Base-by-base conservation (phyloP, 2,329 filamentous ascomycete species). In the Calonectria naviculata region DNA sequence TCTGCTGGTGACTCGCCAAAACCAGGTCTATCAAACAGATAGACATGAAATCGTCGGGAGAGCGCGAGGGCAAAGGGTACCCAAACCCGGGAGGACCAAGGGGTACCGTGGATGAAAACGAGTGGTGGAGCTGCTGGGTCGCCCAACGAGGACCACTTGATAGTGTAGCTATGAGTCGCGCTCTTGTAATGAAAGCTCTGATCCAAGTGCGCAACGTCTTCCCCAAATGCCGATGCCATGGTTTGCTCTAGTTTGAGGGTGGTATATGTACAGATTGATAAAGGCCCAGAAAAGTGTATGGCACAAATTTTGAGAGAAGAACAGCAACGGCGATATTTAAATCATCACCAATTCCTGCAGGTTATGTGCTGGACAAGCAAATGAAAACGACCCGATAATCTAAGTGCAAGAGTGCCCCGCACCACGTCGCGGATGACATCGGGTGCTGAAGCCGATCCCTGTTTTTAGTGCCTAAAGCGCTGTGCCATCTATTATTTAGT, bases 21-120 rank as follows among this genome's bases (percentile, higher is more conserved):
- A 0, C 85, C 85, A 4, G 85, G 84, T 15, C 85, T 82, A 67
- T 87, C 85, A 68, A 84, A 87, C 15, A 87, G 76, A 69, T 87
- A 83, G 60, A 87, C 80, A 13, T 78, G 78, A 63, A 83, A 84
- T 19, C 79, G 78, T 2, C 74, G 73, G 5, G 81, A 76, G 1
- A 87, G 74, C 2, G 83, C 75, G 34, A 78, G 71, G 1, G 83
- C 84, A 21, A 83, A 80, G 1, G 79, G 76, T 0, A 70, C 56
- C 83, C 84, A 87, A 10, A 86, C 79, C 0, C 68, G 73, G 1
- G 84, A 86, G 2, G 85, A 86, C 85, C 85, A 87, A 0, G 86
- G 86, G 0, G 86, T 87, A 64, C 86, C 85, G 68, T 87, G 86
- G 10, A 87, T 75, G 42, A 87, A 86, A 15, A 87, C 74, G 0